Evolutionary conservation across 164 flowering plant genomes (phyloP).

Genomic region (grape (Vitis vinifera)): DNA sequence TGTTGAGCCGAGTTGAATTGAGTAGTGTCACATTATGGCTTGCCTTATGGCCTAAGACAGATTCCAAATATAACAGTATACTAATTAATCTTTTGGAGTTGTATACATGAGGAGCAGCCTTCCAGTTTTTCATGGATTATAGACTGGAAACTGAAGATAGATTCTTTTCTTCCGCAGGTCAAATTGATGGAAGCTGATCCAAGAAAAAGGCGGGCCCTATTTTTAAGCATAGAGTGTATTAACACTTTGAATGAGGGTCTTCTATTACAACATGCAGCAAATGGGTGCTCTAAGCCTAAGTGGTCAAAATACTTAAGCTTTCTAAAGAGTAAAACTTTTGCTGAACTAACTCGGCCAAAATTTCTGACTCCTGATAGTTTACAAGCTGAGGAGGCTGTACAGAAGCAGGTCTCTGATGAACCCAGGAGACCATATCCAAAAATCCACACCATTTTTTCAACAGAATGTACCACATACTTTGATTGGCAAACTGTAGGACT

Average conservation of each 20-base stretch:
- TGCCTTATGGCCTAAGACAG: too few species aligned
- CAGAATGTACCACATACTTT: conserved; percentile 86
- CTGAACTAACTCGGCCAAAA: conserved; percentile 76
- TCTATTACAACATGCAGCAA: conserved; percentile 64
- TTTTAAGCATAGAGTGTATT: conserved; percentile 83
- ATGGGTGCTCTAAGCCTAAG: conserved; percentile 83
- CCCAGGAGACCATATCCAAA: conserved; percentile 51
- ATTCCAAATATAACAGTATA: too few species aligned
- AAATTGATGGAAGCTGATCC: conserved; percentile 64
- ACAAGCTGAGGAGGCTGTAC: conserved; percentile 28
- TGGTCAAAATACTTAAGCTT: conserved; percentile 95
- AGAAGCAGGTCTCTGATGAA: conserved; percentile 31
- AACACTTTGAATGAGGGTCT: conserved; percentile 92
- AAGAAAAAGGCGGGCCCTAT: conserved; percentile 56
- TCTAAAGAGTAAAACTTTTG: conserved; percentile 76
- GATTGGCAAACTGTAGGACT: conserved; percentile 99
- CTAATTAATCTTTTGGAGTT: too few species aligned
- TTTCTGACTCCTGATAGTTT: conserved; percentile 31
- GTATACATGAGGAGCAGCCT: too few species aligned
- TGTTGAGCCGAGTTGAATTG: too few species aligned
- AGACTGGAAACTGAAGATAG: too few species aligned
- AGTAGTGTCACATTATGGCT: too few species aligned
- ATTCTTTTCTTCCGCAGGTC: conserved; percentile 42
- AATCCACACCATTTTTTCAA: conserved; percentile 93
- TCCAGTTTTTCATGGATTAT: too few species aligned